Evolutionary conservation across 495 filamentous ascomycete species (phyloP).

Genomic region (Saxispiralis lemnorum): DNA sequence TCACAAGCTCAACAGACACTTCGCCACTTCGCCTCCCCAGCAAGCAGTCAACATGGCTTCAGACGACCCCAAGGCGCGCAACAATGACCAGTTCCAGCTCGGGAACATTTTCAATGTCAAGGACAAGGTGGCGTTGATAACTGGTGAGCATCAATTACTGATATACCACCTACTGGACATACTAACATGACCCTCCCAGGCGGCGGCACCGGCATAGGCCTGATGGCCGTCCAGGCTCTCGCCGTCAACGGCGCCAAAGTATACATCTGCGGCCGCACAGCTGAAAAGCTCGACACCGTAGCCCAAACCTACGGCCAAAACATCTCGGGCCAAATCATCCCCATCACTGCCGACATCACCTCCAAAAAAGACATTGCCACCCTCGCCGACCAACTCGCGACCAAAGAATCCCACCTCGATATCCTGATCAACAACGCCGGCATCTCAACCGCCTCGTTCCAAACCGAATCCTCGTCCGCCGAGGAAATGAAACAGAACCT

Average conservation of each 20-base stretch:
- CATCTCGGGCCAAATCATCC: conserved; percentile 39
- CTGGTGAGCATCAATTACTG: conserved; percentile 6
- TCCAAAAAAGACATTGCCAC: conserved; percentile 29
- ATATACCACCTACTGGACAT: not conserved
- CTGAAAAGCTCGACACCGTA: conserved; percentile 38
- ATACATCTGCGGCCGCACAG: conserved; percentile 42
- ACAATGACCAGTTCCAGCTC: conserved; percentile 34
- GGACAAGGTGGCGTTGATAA: conserved; percentile 37
- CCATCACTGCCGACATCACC: conserved; percentile 34
- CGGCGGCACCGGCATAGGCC: conserved; percentile 24
- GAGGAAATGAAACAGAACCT: conserved; percentile 18
- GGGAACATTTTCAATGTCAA: conserved; percentile 39
- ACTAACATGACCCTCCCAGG: conserved; percentile 17
- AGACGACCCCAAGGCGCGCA: conserved; percentile 13
- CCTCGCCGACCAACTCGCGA: conserved; percentile 29
- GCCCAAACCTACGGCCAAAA: conserved; percentile 28
- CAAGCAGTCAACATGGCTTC: conserved; percentile 15
- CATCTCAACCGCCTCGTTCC: conserved; percentile 20
- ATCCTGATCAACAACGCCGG: conserved; percentile 44
- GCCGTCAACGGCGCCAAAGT: conserved; percentile 39
- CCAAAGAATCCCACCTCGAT: conserved; percentile 29
- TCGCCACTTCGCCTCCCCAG: not conserved
- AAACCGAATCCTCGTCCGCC: conserved; percentile 13
- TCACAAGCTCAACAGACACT: conserved; percentile 8
- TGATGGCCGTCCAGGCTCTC: conserved; percentile 38